A percentile compares a stretch with the other conserved stretches of the same genome.
Evolutionary conservation across 768 basidiomycete species (phyloP).

Genomic region (Pulveroboletus sp.): DNA sequence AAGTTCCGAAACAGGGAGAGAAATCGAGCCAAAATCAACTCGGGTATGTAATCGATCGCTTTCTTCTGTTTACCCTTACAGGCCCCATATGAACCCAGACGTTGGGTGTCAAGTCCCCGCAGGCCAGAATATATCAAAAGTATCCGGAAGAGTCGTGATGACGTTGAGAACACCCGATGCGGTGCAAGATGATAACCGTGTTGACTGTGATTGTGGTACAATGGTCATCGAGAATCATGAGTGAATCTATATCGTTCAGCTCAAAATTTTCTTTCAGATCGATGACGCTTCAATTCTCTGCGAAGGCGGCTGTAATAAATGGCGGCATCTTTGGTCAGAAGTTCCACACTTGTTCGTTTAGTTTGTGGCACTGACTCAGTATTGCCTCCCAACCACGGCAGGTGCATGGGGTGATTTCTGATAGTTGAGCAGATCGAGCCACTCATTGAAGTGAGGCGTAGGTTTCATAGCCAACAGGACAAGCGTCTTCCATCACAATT

Average conservation of each 20-base stretch:
- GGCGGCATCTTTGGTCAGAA: constrained; percentile 74
- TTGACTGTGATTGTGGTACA: constrained; percentile 72
- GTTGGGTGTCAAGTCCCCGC: constrained; percentile 31
- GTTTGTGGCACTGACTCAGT: not conserved
- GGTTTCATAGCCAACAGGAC: constrained; percentile 62
- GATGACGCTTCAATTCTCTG: constrained; percentile 60
- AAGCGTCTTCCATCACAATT: constrained; percentile 56
- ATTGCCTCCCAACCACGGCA: constrained; percentile 3
- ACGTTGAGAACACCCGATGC: constrained; percentile 9
- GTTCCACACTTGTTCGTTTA: not conserved
- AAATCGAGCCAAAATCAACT: constrained; percentile 27
- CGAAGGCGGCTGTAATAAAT: constrained; percentile 66
- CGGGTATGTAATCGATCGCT: constrained; percentile 43
- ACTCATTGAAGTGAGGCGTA: constrained; percentile 21
- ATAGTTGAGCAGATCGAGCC: not conserved
- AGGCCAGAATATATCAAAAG: not conserved
- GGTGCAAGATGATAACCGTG: constrained; percentile 34
- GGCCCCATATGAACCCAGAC: constrained; percentile 19
- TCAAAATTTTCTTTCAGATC: constrained; percentile 34
- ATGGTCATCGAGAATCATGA: constrained; percentile 32
- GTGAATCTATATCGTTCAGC: not conserved
- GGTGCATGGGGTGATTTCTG: constrained; percentile 39
- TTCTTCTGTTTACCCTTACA: constrained; percentile 16
- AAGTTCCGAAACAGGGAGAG: constrained; percentile 18
- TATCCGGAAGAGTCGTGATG: not conserved